Base-by-base conservation (phyloP, 106 monocot species). In the Posidonia australis region DNA sequence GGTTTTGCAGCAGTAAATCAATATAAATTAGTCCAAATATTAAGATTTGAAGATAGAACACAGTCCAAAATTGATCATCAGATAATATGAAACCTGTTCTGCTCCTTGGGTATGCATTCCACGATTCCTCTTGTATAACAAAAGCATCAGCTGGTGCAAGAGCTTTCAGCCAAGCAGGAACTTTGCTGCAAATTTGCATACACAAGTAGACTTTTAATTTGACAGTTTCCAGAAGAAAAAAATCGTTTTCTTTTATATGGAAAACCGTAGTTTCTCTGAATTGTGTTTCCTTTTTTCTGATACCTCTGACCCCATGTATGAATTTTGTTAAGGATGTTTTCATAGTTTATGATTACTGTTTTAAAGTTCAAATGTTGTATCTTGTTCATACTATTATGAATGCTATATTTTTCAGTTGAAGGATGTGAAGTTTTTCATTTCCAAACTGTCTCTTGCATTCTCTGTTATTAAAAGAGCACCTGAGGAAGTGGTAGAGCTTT, bases 51-150 rank as follows among this genome's bases (percentile, higher is more conserved):
- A 21, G 10, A 55, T 21, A 55, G 20, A 25, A 23, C 48, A 1
- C 19, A 22, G 11, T 22, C 24, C 53, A 20, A 24, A 54, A 54
- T 20, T n/a, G 58, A 58, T 10, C 7, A 32, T 29, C 14, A 58
- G 27, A 58, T 17, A 27, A 58, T 27, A 30, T 16, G 27, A 5
- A 51, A 85, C 82, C 82, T 76, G 86, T 79, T 71, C 71, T 79
- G 73, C 78, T 78, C 64, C 73, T 86, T 14, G 81, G 76, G 66
- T 78, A 76, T 27, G 82, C 73, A 68, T n/a, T 67, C 82, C 86
- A 82, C 1, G 79, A 86, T 74, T 79, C 76, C 54, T 86, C 79
- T 67, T 79, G 69, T 18, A 86, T 20, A 65, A 58, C 93, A 10
- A 85, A 73, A 58, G 76, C 72, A 63, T 62, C 70, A 13, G 69